Evolutionary conservation across 2,329 filamentous ascomycete species (phyloP).

Genomic region (Chaetomiaceae sp.): DNA sequence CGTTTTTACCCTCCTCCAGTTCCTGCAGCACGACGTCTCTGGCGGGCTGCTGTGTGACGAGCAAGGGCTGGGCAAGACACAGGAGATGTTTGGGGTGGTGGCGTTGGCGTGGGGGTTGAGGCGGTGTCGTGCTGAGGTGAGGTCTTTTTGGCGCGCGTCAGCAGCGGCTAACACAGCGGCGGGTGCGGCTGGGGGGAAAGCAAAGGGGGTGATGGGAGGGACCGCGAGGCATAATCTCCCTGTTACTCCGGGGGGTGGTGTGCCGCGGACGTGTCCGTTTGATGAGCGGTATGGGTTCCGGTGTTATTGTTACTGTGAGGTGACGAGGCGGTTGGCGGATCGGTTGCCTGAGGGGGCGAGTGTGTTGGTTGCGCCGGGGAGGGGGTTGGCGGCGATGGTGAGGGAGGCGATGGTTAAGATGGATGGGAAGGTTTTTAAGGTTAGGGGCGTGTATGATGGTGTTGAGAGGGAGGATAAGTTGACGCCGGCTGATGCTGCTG

Average conservation of each 20-base stretch:
- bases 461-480: conserved; percentile 16
- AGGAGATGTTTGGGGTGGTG: conserved; percentile 24
- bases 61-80: conserved; percentile 25
- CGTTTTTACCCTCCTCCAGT: conserved; percentile 16
- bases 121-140: conserved; percentile 18
- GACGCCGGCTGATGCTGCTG: conserved; percentile 4
- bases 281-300: conserved; percentile 19
- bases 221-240: conserved; percentile 6
- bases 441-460: conserved; percentile 9
- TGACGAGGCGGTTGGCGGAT: conserved; percentile 19
- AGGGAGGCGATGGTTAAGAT: conserved; percentile 22
- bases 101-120: conserved; percentile 17
- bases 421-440: conserved; percentile 20
- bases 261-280: conserved; percentile 12
- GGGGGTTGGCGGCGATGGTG: conserved; percentile 14
- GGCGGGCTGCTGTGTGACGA: conserved; percentile 24
- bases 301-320: conserved; percentile 22
- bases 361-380: conserved; percentile 17
- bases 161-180: too few relatives aligned
- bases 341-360: conserved; percentile 19
- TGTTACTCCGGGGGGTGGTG: not conserved
- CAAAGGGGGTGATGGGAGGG: not conserved
- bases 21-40: conserved; percentile 10
- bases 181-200: too few relatives aligned
- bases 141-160: not conserved